Conservation (phyloP, 208 protist genomes). For the Wallacemonas rigidus region DNA sequence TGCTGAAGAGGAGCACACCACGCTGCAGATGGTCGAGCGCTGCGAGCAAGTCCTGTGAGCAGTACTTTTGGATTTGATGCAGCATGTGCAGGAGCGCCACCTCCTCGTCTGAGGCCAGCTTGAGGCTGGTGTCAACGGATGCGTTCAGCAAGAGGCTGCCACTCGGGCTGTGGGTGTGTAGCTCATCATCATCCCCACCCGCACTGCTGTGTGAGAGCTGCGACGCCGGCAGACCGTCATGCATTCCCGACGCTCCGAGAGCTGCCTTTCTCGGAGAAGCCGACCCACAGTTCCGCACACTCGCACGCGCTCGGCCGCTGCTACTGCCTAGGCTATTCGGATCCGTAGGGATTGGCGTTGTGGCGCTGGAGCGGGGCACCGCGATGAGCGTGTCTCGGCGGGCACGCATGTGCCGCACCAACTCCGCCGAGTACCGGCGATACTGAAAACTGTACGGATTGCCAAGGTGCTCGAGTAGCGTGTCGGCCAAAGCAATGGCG, state of each 20-base stretch:
- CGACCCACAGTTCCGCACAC: neutral
- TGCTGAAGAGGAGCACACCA: constrained; percentile 29
- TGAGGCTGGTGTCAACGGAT: constrained; percentile 5
- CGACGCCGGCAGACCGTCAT: neutral
- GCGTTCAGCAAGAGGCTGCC: constrained; percentile 4
- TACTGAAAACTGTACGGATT: constrained; percentile 44
- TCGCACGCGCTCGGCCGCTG: neutral
- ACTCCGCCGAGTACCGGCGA: constrained; percentile 37
- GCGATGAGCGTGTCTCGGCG: constrained; percentile 10
- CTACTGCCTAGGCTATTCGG: neutral
- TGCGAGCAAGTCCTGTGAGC: constrained; percentile 32
- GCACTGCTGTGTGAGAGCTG: neutral
- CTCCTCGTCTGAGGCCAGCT: constrained; percentile 14
- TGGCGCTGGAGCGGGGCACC: neutral
- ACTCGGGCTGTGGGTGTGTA: neutral
- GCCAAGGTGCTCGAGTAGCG: constrained; percentile 33
- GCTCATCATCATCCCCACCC: too few relatives aligned
- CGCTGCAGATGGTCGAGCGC: constrained; percentile 38
- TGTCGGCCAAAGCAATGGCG: constrained; percentile 28
- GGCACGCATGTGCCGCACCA: constrained; percentile 29
- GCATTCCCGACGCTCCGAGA: neutral
- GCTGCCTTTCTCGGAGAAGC: neutral
- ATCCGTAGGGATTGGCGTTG: neutral
- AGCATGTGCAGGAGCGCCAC: constrained; percentile 36
- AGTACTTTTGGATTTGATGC: constrained; percentile 32